Evolutionary conservation across 1,139 yeast species (phyloP), one percentile per base, ranked within the genome.

Genomic region (Sugiyamaella paludigena): DNA sequence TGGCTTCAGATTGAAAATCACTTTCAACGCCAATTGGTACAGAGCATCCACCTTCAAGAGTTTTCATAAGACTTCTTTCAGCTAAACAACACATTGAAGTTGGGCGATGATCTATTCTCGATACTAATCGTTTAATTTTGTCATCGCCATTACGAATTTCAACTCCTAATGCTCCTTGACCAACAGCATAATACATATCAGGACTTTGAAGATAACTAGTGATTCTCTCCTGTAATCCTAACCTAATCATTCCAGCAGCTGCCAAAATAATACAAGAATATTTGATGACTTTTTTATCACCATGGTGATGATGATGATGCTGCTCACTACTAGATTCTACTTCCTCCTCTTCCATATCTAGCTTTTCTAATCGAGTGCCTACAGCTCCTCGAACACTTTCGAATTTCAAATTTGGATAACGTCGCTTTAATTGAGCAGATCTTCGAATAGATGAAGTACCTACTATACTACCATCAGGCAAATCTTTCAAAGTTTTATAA

Each of bases 1-100:
- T 67, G 0, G 79, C 73, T 1, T 58, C 63, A 36, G 68, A 71
- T 58, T 83, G 70, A 58, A 75, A 84, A 5, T 64, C 61, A n/a
- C 88, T 75, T 50, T 84, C 78, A 43, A 88, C 96, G 42, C 98
- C 98, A 58, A 92, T 87, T 9, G 98, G 98, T 8, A 92, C 97
- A 0, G 96, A 87, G 70, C 98, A 92, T 12, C 98, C 98, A 53
- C 98, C 98, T 71, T 92, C 98, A 53, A 92, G 75, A 33, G 86
- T 77, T 66, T 95, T 78, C 88, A 92, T 81, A 52, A 92, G 73
- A 11, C 94, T 75, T 60, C 98, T 78, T 70, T 92, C 98, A 4
- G 97, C 95, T n/a, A 82, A 68, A 68, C 98, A 91, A 60, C 94
- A 77, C 56, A 82, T 72, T 1, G 91, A 79, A 2, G 95, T 78